Conservation (phyloP, 257 asterid genomes). For the Fraxinus cuspidata region DNA sequence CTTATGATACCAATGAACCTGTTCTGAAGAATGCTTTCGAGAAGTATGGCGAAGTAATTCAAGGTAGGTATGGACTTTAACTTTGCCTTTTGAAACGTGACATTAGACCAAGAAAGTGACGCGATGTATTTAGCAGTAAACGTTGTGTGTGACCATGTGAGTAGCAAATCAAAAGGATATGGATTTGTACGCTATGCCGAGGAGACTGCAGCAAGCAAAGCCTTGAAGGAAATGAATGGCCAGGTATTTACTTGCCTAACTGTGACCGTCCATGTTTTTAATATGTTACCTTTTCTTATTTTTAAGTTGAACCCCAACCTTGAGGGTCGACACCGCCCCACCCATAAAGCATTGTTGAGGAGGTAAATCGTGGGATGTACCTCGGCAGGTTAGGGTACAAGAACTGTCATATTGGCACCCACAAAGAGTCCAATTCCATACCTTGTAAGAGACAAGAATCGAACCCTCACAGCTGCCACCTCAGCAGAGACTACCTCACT, state of each 20-base stretch:
- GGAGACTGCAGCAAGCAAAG: constrained; percentile 56
- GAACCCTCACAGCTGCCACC: too few relatives aligned
- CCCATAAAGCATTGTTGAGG: too few relatives aligned
- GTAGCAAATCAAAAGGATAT: constrained; percentile 78
- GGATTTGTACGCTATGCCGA: constrained; percentile 66
- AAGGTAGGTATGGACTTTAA: constrained; percentile 40
- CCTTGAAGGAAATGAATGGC: constrained; percentile 71
- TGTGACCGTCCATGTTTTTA: too few relatives aligned
- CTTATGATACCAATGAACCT: constrained; percentile 74
- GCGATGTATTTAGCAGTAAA: constrained; percentile 42
- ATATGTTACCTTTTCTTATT: background rate
- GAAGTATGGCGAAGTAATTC: constrained; percentile 59
- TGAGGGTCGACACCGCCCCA: too few relatives aligned
- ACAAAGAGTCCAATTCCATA: too few relatives aligned
- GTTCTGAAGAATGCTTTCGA: constrained; percentile 62
- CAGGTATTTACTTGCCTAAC: constrained; percentile 38
- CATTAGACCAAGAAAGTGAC: constrained; percentile 16
- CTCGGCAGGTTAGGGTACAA: too few relatives aligned
- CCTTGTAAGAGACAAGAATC: too few relatives aligned
- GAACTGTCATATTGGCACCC: too few relatives aligned
- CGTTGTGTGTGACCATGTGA: constrained; percentile 69
- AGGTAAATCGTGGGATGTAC: too few relatives aligned
- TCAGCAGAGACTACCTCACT: too few relatives aligned
- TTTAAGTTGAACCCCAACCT: too few relatives aligned
- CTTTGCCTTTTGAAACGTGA: constrained; percentile 1